These are phyloP conservation scores for Ustilago xerochloae DNA, from an alignment of 1,284 basidiomycete genomes.

Conservation along the genomic window DNA sequence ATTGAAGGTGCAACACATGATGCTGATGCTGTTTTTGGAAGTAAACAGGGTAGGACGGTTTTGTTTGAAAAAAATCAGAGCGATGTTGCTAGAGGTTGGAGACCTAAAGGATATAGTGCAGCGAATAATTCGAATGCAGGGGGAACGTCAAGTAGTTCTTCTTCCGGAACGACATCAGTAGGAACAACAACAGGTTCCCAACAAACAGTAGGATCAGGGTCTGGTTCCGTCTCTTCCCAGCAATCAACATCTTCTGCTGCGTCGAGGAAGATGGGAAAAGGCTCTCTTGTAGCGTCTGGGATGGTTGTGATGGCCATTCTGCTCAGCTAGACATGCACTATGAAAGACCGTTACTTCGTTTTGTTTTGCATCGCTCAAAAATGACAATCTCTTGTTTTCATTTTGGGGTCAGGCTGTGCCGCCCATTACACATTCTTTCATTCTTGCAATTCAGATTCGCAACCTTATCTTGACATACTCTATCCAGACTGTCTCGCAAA, in stretches of 20 bases:
- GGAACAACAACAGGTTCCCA: too few species aligned
- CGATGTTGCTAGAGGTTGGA: conserved; percentile 59
- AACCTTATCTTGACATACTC: neutral
- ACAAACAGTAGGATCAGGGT: too few species aligned
- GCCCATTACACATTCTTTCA: neutral
- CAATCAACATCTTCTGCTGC: neutral
- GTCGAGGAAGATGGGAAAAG: neutral
- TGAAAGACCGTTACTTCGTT: too few species aligned
- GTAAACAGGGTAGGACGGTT: conserved; percentile 55
- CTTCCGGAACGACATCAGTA: neutral
- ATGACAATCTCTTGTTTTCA: neutral
- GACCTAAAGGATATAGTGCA: conserved; percentile 49
- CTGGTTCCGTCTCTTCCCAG: too few species aligned
- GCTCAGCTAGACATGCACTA: neutral
- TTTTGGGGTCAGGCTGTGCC: neutral
- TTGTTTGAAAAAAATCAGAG: conserved; percentile 46
- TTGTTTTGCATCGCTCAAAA: too few species aligned
- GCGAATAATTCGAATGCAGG: neutral
- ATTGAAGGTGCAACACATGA: conserved; percentile 59
- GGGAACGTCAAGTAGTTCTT: neutral
- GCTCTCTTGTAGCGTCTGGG: neutral
- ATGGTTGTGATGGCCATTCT: neutral
- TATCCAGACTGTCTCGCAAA: neutral
- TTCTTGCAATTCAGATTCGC: neutral
- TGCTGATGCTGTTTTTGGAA: conserved; percentile 57